Conservation (phyloP, 495 filamentous ascomycete genomes). For the Talaromyces nanjingensis region DNA sequence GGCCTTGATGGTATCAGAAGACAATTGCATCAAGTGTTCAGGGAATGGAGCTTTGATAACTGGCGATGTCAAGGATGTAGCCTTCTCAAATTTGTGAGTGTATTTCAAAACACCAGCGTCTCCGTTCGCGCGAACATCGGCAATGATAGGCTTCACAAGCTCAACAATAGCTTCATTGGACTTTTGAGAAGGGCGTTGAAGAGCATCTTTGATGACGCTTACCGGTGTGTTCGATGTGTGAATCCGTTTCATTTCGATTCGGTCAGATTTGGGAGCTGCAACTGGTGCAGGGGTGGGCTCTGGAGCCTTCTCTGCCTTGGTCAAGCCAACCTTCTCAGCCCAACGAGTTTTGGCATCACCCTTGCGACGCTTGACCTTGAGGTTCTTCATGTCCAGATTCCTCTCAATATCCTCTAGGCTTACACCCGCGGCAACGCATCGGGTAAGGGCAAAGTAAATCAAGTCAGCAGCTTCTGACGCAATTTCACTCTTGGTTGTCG, state of each 20-base stretch:
- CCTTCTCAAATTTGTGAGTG: conserved; percentile 96
- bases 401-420: conserved; percentile 79
- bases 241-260: conserved; percentile 77
- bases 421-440: conserved; percentile 76
- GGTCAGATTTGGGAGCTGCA: conserved; percentile 42
- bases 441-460: conserved; percentile 90
- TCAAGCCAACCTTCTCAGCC: conserved; percentile 73
- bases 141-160: conserved; percentile 85
- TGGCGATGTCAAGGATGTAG: conserved; percentile 78
- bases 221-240: conserved; percentile 54
- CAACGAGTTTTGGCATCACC: conserved; percentile 90
- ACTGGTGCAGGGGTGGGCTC: conserved; percentile 34
- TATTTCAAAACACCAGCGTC: conserved; percentile 85
- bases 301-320: conserved; percentile 27
- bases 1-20: conserved; percentile 75
- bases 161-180: conserved; percentile 84
- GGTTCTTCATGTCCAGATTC: conserved; percentile 87
- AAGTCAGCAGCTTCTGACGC: conserved; percentile 93
- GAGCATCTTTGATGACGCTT: conserved; percentile 57
- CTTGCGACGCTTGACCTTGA: conserved; percentile 84
- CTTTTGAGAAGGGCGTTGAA: conserved; percentile 86
- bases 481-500: conserved; percentile 70
- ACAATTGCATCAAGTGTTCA: conserved; percentile 71
- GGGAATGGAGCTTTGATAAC: conserved; percentile 87
- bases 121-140: conserved; percentile 70